A percentile compares a stretch with the other conserved stretches of the same genome.
phyloP scores from a whole-genome alignment of 1,284 basidiomycete species.

The Apiotrichum veenhuisii region DNA sequence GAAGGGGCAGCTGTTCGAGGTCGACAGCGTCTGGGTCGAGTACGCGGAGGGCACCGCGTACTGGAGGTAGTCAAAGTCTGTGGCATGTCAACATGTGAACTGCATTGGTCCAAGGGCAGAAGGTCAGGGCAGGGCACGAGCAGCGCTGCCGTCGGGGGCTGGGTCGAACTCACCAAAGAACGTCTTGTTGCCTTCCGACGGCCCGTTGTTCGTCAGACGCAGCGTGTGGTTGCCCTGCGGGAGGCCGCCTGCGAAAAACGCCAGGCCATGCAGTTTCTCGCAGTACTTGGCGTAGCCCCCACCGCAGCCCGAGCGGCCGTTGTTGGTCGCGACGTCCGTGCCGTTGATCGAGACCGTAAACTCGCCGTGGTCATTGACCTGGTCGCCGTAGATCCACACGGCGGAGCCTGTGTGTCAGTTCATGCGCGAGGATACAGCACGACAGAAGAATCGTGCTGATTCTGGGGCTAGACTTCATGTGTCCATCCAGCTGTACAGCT shows the following conservation, averaged over 20 bases:
- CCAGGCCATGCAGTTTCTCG: conserved; percentile 48
- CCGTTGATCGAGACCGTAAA: conserved; percentile 46
- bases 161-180: conserved; percentile 42
- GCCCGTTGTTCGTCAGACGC: conserved; percentile 39
- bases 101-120: no score
- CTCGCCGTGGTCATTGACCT: conserved; percentile 50
- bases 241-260: conserved; percentile 35
- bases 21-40: not conserved
- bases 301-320: conserved; percentile 45
- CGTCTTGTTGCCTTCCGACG: conserved; percentile 29
- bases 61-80: conserved; percentile 48
- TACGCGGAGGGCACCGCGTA: conserved; percentile 40
- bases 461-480: no score
- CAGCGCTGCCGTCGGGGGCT: not conserved
- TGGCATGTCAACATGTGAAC: not conserved
- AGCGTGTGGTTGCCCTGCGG: conserved; percentile 37
- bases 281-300: conserved; percentile 42
- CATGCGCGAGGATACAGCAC: no score
- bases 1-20: conserved; percentile 20
- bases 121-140: no score
- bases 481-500: no score
- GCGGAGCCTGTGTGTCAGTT: conserved; percentile 39
- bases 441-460: no score
- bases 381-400: conserved; percentile 50
- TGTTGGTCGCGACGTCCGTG: conserved; percentile 26